A percentile compares a stretch with the other conserved stretches of the same genome.
These are phyloP conservation scores for Neckera pumila DNA, from an alignment of 225 moss, liverwort and hornwort genomes.

Conservation along the genomic window DNA sequence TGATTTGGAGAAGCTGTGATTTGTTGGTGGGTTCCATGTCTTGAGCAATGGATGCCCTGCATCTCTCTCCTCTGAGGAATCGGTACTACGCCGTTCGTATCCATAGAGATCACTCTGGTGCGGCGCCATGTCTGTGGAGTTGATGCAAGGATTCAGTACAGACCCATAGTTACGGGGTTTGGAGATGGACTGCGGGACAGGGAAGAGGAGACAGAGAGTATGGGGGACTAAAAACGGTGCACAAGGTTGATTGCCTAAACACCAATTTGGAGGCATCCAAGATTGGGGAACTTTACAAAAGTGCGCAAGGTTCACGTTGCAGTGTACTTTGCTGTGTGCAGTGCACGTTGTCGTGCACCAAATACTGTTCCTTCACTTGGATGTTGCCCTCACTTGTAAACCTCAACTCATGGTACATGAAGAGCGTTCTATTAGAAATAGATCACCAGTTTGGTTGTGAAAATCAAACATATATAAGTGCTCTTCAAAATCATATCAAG, in stretches of 20 bases:
- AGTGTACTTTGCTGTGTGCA: neutral
- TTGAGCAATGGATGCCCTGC: slow-evolving; percentile 42
- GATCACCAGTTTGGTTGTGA: neutral
- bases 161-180: neutral
- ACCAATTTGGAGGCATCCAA: neutral
- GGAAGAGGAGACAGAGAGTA: neutral
- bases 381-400: neutral
- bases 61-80: neutral
- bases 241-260: neutral
- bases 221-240: neutral
- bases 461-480: neutral
- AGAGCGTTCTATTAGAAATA: neutral
- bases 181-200: neutral
- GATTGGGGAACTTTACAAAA: neutral
- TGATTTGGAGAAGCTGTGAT: slow-evolving; percentile 24
- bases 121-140: neutral
- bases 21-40: slow-evolving; percentile 27
- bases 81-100: neutral
- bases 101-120: neutral
- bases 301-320: neutral
- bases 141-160: neutral
- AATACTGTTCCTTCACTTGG: too few species aligned
- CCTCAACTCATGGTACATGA: neutral
- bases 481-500: neutral
- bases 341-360: neutral